These are phyloP conservation scores for Paraleonurus japonicus DNA, from an alignment of 257 asterid genomes.

Conservation along the genomic window DNA sequence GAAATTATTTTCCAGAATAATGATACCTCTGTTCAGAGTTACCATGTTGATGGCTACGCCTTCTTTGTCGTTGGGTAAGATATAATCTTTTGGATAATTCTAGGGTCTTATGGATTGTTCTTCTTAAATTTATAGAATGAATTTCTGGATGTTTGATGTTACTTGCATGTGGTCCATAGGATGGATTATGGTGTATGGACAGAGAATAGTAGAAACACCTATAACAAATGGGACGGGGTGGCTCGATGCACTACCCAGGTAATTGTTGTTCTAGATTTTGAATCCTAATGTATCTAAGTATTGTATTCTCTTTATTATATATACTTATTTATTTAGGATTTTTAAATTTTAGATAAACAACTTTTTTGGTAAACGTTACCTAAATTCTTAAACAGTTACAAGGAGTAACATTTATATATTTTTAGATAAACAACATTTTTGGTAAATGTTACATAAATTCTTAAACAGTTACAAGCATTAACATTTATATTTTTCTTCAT, in stretches of 20 bases:
- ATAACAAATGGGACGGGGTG: slow-evolving; percentile 97
- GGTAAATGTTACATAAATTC: neutral
- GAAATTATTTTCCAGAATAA: slow-evolving; percentile 92
- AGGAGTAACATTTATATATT: neutral
- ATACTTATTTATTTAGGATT: neutral
- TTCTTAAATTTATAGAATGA: neutral
- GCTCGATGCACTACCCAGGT: slow-evolving; percentile 97
- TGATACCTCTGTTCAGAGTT: slow-evolving; percentile 73
- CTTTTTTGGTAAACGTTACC: neutral
- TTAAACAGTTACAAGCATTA: neutral
- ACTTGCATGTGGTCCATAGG: slow-evolving; percentile 38
- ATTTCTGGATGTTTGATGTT: slow-evolving; percentile 18
- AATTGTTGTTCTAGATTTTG: slow-evolving; percentile 6
- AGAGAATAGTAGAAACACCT: slow-evolving; percentile 79
- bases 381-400: neutral
- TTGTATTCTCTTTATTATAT: neutral
- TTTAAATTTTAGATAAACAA: neutral
- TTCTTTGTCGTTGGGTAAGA: slow-evolving; percentile 96
- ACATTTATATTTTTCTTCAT: neutral
- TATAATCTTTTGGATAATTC: slow-evolving; percentile 6
- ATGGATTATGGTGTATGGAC: slow-evolving; percentile 96
- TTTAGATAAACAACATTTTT: neutral
- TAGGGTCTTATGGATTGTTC: neutral
- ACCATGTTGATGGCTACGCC: slow-evolving; percentile 90
- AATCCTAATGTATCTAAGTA: slow-evolving; percentile 5